A percentile compares a stretch with the other conserved stretches of the same genome.
These are phyloP conservation scores for Gynostemma pentaphyllum DNA, from an alignment of 306 rosid genomes.

Conservation along the genomic window DNA sequence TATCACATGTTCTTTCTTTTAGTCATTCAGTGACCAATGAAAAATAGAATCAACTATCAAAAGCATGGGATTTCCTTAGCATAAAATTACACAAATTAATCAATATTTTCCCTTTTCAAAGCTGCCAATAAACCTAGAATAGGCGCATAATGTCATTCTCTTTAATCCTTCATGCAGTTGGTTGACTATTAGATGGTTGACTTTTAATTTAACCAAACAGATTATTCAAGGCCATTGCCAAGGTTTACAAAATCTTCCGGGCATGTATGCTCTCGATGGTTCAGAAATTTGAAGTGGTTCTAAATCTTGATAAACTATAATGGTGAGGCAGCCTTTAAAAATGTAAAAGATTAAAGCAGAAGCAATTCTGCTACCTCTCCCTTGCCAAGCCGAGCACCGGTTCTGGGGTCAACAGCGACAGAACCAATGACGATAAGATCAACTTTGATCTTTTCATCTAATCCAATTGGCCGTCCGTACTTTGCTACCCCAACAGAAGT, in stretches of 20 bases:
- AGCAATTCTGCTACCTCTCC: conserved; percentile 55
- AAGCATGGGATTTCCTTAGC: background rate
- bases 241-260: background rate
- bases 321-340: background rate
- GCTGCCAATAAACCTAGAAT: background rate
- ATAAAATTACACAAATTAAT: background rate
- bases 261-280: background rate
- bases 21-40: background rate
- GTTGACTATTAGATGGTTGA: background rate
- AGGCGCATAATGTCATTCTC: too few relatives aligned
- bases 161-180: background rate
- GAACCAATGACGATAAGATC: conserved; percentile 82
- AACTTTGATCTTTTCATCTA: conserved; percentile 73
- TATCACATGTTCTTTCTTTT: conserved; percentile 3
- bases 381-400: conserved; percentile 93
- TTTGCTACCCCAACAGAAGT: conserved; percentile 81
- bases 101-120: background rate
- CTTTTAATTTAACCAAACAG: background rate
- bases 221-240: background rate
- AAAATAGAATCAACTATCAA: background rate
- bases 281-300: too few relatives aligned
- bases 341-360: background rate
- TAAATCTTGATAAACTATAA: too few relatives aligned
- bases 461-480: conserved; percentile 65
- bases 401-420: conserved; percentile 77